Percentiles rank a stretch among this genome's conserved stretches.
Conservation (phyloP, 805 yeast genomes). For the Ogataea glucozyma region DNA sequence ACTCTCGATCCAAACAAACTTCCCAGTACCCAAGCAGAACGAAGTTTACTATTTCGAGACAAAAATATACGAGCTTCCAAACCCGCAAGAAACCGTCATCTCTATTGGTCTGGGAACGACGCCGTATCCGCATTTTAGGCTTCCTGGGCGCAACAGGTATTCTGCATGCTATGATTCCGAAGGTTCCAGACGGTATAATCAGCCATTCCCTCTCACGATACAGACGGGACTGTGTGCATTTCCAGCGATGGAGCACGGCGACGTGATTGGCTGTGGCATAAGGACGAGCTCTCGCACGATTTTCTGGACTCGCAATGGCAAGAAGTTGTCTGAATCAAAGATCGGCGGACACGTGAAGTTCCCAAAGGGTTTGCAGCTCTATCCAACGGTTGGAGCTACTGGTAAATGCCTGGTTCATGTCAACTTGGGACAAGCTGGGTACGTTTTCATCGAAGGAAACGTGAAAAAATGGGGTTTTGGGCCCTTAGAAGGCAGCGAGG, state of each 20-base stretch:
- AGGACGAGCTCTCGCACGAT: conserved; percentile 80
- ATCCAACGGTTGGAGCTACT: conserved; percentile 87
- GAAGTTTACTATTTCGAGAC: conserved; percentile 89
- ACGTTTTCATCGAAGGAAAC: conserved; percentile 87
- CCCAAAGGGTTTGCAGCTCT: conserved; percentile 68
- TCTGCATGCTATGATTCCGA: conserved; percentile 86
- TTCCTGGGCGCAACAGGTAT: conserved; percentile 88
- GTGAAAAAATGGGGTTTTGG: conserved; percentile 96
- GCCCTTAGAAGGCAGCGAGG: conserved; percentile 81
- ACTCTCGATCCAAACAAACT: conserved; percentile 66
- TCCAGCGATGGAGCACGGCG: conserved; percentile 74
- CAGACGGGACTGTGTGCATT: conserved; percentile 49
- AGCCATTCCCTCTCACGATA: conserved; percentile 56
- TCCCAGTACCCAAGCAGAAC: conserved; percentile 80
- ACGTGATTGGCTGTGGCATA: conserved; percentile 91
- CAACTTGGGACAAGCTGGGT: conserved; percentile 90
- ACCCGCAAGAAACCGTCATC: conserved; percentile 53
- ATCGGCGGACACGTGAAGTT: conserved; percentile 78
- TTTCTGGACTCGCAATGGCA: conserved; percentile 93
- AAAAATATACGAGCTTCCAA: conserved; percentile 71
- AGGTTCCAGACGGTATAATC: conserved; percentile 78
- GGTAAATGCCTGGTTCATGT: conserved; percentile 83
- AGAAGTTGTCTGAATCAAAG: conserved; percentile 77
- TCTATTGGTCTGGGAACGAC: conserved; percentile 80
- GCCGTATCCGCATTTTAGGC: conserved; percentile 91